Percentiles rank a stretch among this genome's conserved stretches.
Conservation (phyloP, 768 basidiomycete species). For the Suillus americanus region DNA sequence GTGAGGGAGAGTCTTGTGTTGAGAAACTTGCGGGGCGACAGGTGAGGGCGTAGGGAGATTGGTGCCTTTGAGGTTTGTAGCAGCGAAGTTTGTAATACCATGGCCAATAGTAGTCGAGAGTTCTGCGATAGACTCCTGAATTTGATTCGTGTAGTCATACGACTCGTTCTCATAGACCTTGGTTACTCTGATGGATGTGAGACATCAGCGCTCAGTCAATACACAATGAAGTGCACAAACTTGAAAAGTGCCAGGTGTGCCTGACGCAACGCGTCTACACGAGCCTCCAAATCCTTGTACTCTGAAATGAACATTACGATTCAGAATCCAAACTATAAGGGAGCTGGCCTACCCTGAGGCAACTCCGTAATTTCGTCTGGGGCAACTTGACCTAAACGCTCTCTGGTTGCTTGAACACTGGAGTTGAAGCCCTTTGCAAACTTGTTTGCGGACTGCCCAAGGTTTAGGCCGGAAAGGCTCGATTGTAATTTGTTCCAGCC, state of each 20-base stretch:
- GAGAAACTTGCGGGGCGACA: conserved; percentile 50
- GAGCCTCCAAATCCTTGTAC: conserved; percentile 93
- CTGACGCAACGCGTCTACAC: conserved; percentile 86
- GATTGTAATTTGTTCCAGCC: conserved; percentile 70
- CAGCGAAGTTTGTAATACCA: conserved; percentile 81
- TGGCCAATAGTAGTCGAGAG: conserved; percentile 69
- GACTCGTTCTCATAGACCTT: conserved; percentile 87
- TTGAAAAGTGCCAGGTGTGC: conserved; percentile 79
- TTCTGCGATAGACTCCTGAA: conserved; percentile 80
- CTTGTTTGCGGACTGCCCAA: conserved; percentile 74
- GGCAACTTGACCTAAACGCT: conserved; percentile 87
- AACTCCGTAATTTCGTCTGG: conserved; percentile 95
- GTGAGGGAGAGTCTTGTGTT: conserved; percentile 97
- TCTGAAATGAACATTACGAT: conserved; percentile 46
- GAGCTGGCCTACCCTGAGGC: conserved; percentile 63
- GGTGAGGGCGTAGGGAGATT: conserved; percentile 74
- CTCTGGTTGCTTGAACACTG: conserved; percentile 82
- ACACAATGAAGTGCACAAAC: conserved; percentile 34
- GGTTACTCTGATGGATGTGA: conserved; percentile 56
- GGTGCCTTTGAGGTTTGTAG: conserved; percentile 85
- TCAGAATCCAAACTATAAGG: not conserved
- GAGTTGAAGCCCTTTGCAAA: conserved; percentile 78
- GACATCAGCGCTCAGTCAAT: not conserved
- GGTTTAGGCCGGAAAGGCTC: conserved; percentile 61
- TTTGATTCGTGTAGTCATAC: conserved; percentile 88